phyloP scores from a whole-genome alignment of 2,329 filamentous ascomycete genomes.

The Colletotrichum incanum region DNA sequence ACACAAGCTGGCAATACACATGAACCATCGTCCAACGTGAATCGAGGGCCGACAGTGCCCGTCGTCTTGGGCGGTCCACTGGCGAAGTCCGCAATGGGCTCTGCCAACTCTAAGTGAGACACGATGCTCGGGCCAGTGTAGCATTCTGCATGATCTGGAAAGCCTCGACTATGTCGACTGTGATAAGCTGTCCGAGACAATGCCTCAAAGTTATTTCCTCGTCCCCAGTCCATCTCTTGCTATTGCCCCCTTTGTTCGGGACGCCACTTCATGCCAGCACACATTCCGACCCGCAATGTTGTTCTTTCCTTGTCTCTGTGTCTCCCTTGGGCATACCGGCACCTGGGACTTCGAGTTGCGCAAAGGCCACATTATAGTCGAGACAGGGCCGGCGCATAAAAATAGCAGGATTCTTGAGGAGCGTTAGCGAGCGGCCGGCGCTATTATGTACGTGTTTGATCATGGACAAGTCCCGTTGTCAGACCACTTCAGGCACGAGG shows the following conservation, averaged over 20 bases:
- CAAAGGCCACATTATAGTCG: not conserved
- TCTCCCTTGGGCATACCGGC: conserved; percentile 19
- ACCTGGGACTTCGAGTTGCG: not conserved
- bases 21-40: not conserved
- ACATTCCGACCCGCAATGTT: conserved; percentile 12
- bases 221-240: not conserved
- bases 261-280: conserved; percentile 12
- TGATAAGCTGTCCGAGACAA: conserved; percentile 17
- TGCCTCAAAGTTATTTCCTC: conserved; percentile 25
- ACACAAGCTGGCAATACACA: not conserved
- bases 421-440: conserved; percentile 19
- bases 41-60: not conserved
- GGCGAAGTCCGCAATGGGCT: conserved; percentile 22
- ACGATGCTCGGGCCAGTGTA: conserved; percentile 24
- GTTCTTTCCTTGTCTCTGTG: not conserved
- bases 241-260: conserved; percentile 13
- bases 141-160: conserved; percentile 23
- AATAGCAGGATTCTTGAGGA: conserved; percentile 32
- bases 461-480: conserved; percentile 30
- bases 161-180: not conserved
- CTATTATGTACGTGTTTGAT: conserved; percentile 28
- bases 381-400: conserved; percentile 19
- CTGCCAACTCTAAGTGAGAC: conserved; percentile 21
- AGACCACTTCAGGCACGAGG: conserved; percentile 32
- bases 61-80: not conserved